Conservation (phyloP, 2,329 filamentous ascomycete genomes). For the Aspergillus flavus region DNA sequence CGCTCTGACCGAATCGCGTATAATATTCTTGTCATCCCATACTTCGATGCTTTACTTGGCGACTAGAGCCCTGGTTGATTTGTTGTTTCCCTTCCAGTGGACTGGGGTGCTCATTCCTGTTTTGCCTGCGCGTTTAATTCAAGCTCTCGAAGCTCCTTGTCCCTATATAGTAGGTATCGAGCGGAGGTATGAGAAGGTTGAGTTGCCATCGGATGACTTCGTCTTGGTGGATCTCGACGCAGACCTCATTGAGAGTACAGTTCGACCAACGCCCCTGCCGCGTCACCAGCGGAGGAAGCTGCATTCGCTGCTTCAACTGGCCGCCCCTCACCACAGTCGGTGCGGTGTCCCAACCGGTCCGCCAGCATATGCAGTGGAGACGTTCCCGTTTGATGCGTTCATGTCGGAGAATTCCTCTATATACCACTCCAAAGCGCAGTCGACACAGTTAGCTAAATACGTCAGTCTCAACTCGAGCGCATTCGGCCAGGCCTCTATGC, state of each 20-base stretch:
- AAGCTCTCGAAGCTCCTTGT: slow-evolving; percentile 90
- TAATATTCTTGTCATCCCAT: slow-evolving; percentile 94
- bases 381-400: slow-evolving; percentile 87
- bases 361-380: slow-evolving; percentile 88
- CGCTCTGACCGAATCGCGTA: slow-evolving; percentile 86
- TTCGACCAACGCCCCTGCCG: slow-evolving; percentile 75
- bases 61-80: slow-evolving; percentile 79
- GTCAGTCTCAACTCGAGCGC: slow-evolving; percentile 86
- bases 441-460: slow-evolving; percentile 78
- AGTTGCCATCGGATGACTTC: slow-evolving; percentile 89
- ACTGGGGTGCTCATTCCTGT: slow-evolving; percentile 92
- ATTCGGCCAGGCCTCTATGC: slow-evolving; percentile 69
- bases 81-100: slow-evolving; percentile 92
- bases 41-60: slow-evolving; percentile 95
- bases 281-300: slow-evolving; percentile 90
- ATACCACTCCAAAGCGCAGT: slow-evolving; percentile 71
- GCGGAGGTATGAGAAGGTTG: slow-evolving; percentile 68
- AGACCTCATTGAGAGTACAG: slow-evolving; percentile 84
- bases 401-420: slow-evolving; percentile 81
- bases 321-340: slow-evolving; percentile 84
- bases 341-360: slow-evolving; percentile 87
- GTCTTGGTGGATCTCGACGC: slow-evolving; percentile 92
- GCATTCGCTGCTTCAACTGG: slow-evolving; percentile 80
- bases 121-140: slow-evolving; percentile 81
- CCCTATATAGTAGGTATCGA: slow-evolving; percentile 98